These are phyloP conservation scores for grape (Vitis vinifera) DNA, from an alignment of 164 flowering plant genomes.

Conservation along the genomic window DNA sequence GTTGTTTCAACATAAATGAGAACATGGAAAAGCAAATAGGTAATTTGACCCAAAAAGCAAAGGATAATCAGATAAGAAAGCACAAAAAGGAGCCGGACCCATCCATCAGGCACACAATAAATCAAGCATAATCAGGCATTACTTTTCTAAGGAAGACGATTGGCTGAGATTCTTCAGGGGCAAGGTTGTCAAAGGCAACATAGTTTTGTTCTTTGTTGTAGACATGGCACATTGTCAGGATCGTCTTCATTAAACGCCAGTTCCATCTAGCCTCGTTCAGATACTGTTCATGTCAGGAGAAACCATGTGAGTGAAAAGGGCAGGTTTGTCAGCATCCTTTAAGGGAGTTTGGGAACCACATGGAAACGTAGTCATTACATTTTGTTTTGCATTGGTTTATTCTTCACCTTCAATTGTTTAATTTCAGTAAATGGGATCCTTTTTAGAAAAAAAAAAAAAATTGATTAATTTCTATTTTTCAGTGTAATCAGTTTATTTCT, in stretches of 20 bases:
- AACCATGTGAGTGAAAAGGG: conserved; percentile 2
- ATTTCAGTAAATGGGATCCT: neutral
- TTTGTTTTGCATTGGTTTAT: neutral
- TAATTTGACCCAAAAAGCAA: conserved; percentile 6
- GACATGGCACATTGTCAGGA: conserved; percentile 84
- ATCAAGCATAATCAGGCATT: conserved; percentile 85
- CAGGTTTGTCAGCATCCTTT: neutral
- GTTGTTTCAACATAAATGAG: neutral
- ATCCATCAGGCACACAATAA: neutral
- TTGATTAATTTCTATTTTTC: no score
- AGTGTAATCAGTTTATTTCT: no score
- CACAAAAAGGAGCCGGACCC: conserved; percentile 4
- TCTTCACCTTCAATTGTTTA: neutral
- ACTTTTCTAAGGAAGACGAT: conserved; percentile 68
- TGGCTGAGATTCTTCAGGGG: conserved; percentile 70
- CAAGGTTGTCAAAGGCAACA: conserved; percentile 60
- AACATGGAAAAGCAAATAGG: conserved; percentile 4
- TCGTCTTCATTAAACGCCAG: conserved; percentile 97
- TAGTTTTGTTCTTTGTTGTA: conserved; percentile 70
- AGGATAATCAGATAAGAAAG: conserved; percentile 14
- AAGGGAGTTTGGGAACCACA: neutral
- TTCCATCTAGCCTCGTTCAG: conserved; percentile 89
- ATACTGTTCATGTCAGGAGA: conserved; percentile 44
- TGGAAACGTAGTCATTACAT: neutral
- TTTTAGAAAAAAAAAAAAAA: no score